Base-by-base conservation (phyloP, 371 early-diverging fungal species). In the Mucor lusitanicus region DNA sequence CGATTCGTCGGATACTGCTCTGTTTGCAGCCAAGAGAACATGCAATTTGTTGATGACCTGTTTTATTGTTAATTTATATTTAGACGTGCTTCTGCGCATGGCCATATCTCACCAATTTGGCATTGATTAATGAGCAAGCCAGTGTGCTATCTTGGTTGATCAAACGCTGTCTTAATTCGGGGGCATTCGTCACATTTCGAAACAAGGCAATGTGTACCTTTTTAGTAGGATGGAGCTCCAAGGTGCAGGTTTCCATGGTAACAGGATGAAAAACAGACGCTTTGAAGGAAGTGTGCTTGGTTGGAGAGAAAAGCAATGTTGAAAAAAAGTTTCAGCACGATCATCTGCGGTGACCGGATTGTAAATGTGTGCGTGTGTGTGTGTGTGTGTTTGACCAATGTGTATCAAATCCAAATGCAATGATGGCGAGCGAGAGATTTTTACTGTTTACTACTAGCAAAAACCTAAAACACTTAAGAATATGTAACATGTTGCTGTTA, bases 231-330 rank as follows among this genome's bases (percentile, higher is more conserved):
- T 79, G 67, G 9, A 82, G 60, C 30, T 88, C 88, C 37, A 86
- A 68, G 2, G 72, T 80, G 61, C 74, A 84, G n/a, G 87, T 79
- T 70, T 88, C 87, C 88, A 88, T 88, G 19, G 37, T 88, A 33
- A 4, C n/a, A 7, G 7, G 59, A 61, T 44, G 46, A 48, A 46
- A 55, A n/a, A 7, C 3, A n/a, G 17, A 44, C 44, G 17, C 19
- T 42, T 42, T n/a, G 42, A 19, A 0, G 19, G 44, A 44, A n/a
- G 8, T 19, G 42, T 42, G 17, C 44, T 21, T n/a, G 23, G 46
- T 19, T 40, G 40, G 40, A 21, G 11, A 46, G 46, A 21, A 44
- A 57, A 46, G 37, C 3, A 35, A 44, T 25, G 12, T 12, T 4
- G 30, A 37, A 15, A 46, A n/a, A 48, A 48, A 23, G 48, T 48